Percentiles rank a stretch among this genome's conserved stretches.
phyloP scores from a whole-genome alignment of 2,329 filamentous ascomycete species.

The Rhinocladiella similis region DNA sequence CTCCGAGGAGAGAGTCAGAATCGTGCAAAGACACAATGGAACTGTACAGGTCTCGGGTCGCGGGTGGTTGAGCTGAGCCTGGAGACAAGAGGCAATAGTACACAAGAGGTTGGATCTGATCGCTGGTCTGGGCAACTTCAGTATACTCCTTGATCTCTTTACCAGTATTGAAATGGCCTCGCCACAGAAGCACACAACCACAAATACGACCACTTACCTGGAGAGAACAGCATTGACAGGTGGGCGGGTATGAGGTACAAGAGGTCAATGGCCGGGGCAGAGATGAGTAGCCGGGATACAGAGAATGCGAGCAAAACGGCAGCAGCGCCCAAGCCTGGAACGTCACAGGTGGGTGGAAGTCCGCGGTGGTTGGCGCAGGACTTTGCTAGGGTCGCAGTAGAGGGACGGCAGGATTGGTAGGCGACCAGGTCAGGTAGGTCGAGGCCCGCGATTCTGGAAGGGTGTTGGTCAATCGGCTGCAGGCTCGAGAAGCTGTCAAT shows the following conservation, averaged over 20 bases:
- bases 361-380: slow-evolving; percentile 17
- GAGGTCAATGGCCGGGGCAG: slow-evolving; percentile 9
- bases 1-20: background rate
- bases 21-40: background rate
- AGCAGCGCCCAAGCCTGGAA: slow-evolving; percentile 11
- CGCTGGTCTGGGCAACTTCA: slow-evolving; percentile 1
- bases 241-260: slow-evolving; percentile 7
- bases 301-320: slow-evolving; percentile 5
- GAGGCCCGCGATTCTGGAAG: slow-evolving; percentile 17
- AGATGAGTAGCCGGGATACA: slow-evolving; percentile 7
- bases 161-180: background rate
- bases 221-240: slow-evolving; percentile 1
- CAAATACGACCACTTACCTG: slow-evolving; percentile 12
- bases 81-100: slow-evolving; percentile 3
- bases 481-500: slow-evolving; percentile 11
- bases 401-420: slow-evolving; percentile 18
- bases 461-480: slow-evolving; percentile 13
- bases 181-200: background rate
- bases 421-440: slow-evolving; percentile 17
- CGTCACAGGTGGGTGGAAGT: slow-evolving; percentile 22
- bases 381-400: slow-evolving; percentile 17
- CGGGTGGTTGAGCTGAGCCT: background rate
- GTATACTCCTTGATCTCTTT: background rate
- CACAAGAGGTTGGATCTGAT: slow-evolving; percentile 2
- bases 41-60: slow-evolving; percentile 6